Percentiles rank a stretch among this genome's conserved stretches.
Evolutionary conservation across 2,329 filamentous ascomycete genomes (phyloP).

Genomic region (Incumbomyces lentus): DNA sequence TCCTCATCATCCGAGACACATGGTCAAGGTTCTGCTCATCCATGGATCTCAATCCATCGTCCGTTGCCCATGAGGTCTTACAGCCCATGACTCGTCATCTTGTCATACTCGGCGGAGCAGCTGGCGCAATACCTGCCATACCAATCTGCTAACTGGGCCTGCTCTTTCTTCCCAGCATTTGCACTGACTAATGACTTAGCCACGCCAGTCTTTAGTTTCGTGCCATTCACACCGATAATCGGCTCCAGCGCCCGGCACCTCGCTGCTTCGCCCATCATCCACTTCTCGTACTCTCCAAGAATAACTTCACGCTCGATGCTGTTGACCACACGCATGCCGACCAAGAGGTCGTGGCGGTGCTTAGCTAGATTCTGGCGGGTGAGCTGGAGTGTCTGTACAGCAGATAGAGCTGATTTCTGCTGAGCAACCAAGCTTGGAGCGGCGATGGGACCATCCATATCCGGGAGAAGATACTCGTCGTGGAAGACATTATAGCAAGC

Average conservation of each 20-base stretch:
- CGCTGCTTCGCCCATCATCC: constrained; percentile 68
- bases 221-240: constrained; percentile 30
- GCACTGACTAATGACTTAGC: constrained; percentile 21
- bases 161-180: constrained; percentile 15
- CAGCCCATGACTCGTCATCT: constrained; percentile 5
- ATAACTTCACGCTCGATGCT: constrained; percentile 78
- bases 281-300: constrained; percentile 83
- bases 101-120: constrained; percentile 32
- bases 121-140: constrained; percentile 54
- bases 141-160: constrained; percentile 30
- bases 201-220: constrained; percentile 17
- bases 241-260: constrained; percentile 58
- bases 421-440: constrained; percentile 20
- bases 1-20: too few species aligned
- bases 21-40: too few species aligned
- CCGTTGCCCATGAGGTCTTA: not conserved
- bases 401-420: constrained; percentile 33
- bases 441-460: constrained; percentile 22
- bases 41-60: not conserved
- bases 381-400: constrained; percentile 55
- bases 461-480: constrained; percentile 29
- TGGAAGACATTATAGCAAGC: constrained; percentile 36
- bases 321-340: constrained; percentile 84
- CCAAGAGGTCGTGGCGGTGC: constrained; percentile 81
- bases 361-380: constrained; percentile 74